Conservation (phyloP, 371 early-diverging fungal genomes). For the Circinella minor region DNA sequence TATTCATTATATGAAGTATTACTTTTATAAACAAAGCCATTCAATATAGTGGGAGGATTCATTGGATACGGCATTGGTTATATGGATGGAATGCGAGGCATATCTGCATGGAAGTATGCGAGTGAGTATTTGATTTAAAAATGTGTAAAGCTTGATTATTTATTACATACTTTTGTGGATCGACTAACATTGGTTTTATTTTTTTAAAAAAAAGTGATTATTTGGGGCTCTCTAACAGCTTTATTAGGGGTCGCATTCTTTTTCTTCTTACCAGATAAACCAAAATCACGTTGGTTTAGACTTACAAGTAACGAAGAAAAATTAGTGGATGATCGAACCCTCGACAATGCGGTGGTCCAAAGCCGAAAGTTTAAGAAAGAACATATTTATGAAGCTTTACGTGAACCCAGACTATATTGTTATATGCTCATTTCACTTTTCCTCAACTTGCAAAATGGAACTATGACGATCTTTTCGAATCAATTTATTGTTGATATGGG, state of each 20-base stretch:
- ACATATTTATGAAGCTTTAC: conserved; percentile 41
- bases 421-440: conserved; percentile 19
- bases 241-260: conserved; percentile 35
- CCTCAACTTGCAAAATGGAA: conserved; percentile 38
- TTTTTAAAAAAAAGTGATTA: conserved; percentile 27
- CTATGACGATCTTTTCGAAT: conserved; percentile 31
- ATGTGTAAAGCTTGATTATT: too few species aligned
- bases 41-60: conserved; percentile 20
- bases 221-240: conserved; percentile 34
- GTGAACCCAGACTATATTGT: conserved; percentile 40
- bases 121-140: too few species aligned
- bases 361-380: conserved; percentile 30
- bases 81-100: conserved; percentile 20
- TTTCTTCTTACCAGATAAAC: conserved; percentile 44
- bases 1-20: too few species aligned
- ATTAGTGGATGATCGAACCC: conserved; percentile 38
- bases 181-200: too few species aligned
- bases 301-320: conserved; percentile 40
- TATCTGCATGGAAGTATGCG: too few species aligned
- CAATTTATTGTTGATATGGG: conserved; percentile 36
- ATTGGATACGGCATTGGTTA: conserved; percentile 34
- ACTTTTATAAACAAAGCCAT: too few species aligned
- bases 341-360: conserved; percentile 36
- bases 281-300: conserved; percentile 31
- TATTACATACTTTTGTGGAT: too few species aligned